Percentiles rank a stretch among this genome's conserved stretches.
Evolutionary conservation across 1,139 yeast genomes (phyloP).

Genomic region (Pneumocystis carinii): DNA sequence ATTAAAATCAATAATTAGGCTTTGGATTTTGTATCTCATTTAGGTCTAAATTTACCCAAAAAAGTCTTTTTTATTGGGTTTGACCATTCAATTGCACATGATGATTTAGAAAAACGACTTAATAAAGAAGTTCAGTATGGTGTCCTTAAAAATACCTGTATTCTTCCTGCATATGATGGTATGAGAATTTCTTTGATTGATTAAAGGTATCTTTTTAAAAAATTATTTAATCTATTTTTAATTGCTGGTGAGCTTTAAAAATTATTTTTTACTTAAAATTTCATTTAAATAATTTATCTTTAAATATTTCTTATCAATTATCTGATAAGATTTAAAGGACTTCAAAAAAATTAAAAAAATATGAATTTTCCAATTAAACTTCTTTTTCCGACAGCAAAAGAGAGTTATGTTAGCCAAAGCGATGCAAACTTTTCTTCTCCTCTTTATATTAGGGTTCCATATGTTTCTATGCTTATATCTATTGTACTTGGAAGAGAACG

Average conservation of each 20-base stretch:
- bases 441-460: not conserved
- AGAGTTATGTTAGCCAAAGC: not conserved
- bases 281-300: not conserved
- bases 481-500: not conserved
- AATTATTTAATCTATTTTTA: not conserved
- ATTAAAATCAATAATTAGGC: conserved; percentile 5
- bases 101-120: conserved; percentile 8
- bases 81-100: conserved; percentile 60
- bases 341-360: not conserved
- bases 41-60: conserved; percentile 49
- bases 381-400: not conserved
- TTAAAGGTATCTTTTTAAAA: not conserved
- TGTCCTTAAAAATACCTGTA: not conserved
- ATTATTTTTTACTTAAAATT: not conserved
- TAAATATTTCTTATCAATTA: not conserved
- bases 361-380: not conserved
- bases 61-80: conserved; percentile 40
- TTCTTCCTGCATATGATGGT: not conserved
- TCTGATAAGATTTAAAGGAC: not conserved
- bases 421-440: not conserved
- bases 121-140: not conserved
- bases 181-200: not conserved
- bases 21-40: conserved; percentile 4
- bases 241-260: not conserved
- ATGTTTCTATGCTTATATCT: not conserved